Evolutionary conservation across 108 stramenopile genomes (phyloP), one percentile per base, ranked within the genome.

Genomic region (Stephanodiscus triporus): DNA sequence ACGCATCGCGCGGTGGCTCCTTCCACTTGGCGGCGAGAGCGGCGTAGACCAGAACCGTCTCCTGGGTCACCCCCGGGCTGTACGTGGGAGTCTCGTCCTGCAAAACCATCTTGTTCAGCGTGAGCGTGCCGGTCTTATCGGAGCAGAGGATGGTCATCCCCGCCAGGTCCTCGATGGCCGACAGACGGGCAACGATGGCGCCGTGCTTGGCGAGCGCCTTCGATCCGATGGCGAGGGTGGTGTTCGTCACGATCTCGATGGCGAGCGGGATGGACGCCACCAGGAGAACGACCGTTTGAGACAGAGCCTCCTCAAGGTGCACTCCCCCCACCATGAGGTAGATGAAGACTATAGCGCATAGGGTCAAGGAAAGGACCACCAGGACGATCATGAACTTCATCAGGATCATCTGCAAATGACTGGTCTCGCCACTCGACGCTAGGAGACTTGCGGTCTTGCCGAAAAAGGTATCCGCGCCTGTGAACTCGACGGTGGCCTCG

Each of bases 41-140:
- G 60, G 85, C 86, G 58, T 72, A 80, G 38, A 88, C 83, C 49
- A 86, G 64, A 16, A 83, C 74, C 19, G 73, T 76, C 62, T 88
- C 84, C 38, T 84, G 77, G 37, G 68, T 87, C 68, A 85, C 86
- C 29, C 71, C 72, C 1, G 43, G 29, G 17, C 45, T 57, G 80
- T 83, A 79, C 29, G 86, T 68, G 38, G 80, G 80, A 22, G 89
- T 87, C 32, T 84, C 80, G 34, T 84, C 73, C 66, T 85, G 84
- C 20, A 88, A 61, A 22, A 83, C 67, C 86, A 95, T 89, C 76
- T 91, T 69, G 78, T 91, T 91, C 74, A 89, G 49, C 26, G 94
- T 95, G 49, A 95, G 77, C 11, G 94, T 95, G 14, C 94, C 94
- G 32, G 94, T 95, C 82, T 95, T 95, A 77, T 95, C 94, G 36